Evolutionary conservation across 208 protist genomes (phyloP).

Genomic region (Phytomonas sp.): DNA sequence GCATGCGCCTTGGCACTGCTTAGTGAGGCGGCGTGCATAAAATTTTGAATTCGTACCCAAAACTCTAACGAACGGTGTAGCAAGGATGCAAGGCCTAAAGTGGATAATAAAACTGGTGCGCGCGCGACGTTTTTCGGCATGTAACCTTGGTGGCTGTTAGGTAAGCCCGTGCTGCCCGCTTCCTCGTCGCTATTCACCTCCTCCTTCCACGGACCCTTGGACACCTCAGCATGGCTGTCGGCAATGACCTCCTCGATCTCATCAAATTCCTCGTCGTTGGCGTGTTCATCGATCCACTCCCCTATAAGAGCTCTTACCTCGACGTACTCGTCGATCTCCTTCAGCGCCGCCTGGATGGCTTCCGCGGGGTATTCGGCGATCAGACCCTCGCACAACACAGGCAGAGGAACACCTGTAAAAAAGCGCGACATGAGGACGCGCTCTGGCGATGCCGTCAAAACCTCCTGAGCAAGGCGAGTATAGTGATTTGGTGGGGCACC

Average conservation of each 20-base stretch:
- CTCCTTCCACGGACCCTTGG: background rate
- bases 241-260: constrained; percentile 19
- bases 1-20: constrained; percentile 50
- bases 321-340: constrained; percentile 66
- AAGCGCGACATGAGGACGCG: constrained; percentile 48
- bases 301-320: constrained; percentile 39
- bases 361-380: constrained; percentile 67
- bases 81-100: constrained; percentile 22
- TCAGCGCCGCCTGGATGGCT: constrained; percentile 49
- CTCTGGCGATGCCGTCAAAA: constrained; percentile 53
- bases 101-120: background rate
- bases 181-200: constrained; percentile 11
- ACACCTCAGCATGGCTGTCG: background rate
- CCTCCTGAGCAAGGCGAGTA: constrained; percentile 53
- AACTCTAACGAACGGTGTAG: constrained; percentile 49
- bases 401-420: constrained; percentile 28
- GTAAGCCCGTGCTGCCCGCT: background rate
- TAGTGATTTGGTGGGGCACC: constrained; percentile 37
- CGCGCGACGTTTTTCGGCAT: background rate
- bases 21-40: constrained; percentile 52
- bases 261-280: constrained; percentile 16
- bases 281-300: constrained; percentile 22
- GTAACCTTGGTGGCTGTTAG: background rate
- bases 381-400: constrained; percentile 62
- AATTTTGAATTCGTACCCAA: constrained; percentile 64